Base-by-base conservation (phyloP, 805 yeast species). In the Candida chilensis region DNA sequence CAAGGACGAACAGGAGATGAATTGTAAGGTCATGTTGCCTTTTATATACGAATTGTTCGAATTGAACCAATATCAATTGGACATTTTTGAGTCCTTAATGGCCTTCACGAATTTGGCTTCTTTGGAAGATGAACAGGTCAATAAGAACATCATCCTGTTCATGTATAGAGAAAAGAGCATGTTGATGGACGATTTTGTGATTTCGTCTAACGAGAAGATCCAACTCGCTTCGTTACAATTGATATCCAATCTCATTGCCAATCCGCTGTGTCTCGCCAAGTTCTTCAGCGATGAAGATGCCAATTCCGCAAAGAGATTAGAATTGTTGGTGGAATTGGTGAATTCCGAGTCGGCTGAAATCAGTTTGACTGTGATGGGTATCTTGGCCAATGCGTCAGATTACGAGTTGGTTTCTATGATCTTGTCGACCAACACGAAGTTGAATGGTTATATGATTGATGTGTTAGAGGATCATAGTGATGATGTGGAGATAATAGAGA, bases 101-200 rank as follows among this genome's bases (percentile, higher is more conserved):
- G 84, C 88, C 0, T 58, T 82, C 17, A 82, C 90, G 1, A 83
- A 82, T 48, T 39, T 79, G 5, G 70, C 85, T 0, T 64, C 84
- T 0, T 35, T 62, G 2, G 58, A 57, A 8, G 56, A 60, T 4
- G 50, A 49, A 10, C 50, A 61, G 20, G 61, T 64, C 7, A 52
- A 65, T 17, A 57, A 49, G 9, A 53, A 64, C 4, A 48, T 53
- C 27, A 48, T 57, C 3, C 47, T 56, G 5, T 54, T 62, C 29
- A 73, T 77, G 68, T 41, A 60, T 1, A 59, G 58, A 17, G 58
- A 78, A 10, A 72, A 67, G 35, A 47, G 48, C 17, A 40, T 59
- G 13, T 42, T 73, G 37, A 37, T 71, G 13, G 62, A 70, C 34
- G 63, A 65, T 19, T 52, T 59, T 29, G 48, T 61, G 8, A 35